Conservation (phyloP, 345 rosid genomes). For the Psidium guajava region DNA sequence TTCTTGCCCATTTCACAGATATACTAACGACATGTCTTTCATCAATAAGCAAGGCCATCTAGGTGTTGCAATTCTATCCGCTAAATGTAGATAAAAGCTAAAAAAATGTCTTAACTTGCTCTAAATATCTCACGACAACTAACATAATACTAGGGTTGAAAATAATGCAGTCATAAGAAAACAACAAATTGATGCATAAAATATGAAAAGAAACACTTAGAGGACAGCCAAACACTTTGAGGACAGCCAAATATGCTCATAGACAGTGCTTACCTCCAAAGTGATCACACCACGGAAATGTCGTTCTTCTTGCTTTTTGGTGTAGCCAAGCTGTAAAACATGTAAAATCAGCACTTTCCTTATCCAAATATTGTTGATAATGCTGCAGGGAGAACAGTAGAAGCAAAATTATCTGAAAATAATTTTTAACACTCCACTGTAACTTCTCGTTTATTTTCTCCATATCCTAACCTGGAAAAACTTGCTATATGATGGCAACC, state of each 20-base stretch:
- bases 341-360: neutral
- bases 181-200: neutral
- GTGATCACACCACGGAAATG: slow-evolving; percentile 88
- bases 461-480: neutral
- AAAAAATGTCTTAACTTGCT: neutral
- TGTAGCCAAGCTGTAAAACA: slow-evolving; percentile 77
- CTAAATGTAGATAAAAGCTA: neutral
- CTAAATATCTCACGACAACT: neutral
- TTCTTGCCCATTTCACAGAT: neutral
- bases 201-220: neutral
- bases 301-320: slow-evolving; percentile 91
- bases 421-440: neutral
- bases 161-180: neutral
- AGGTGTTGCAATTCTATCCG: neutral
- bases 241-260: neutral
- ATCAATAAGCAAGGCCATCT: neutral
- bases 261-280: slow-evolving; percentile 58
- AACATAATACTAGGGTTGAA: neutral
- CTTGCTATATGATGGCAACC: neutral
- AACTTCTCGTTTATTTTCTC: neutral
- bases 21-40: neutral
- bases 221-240: too few species aligned
- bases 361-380: neutral
- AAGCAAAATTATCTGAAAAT: neutral
- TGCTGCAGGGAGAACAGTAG: neutral